Evolutionary conservation across 2,329 filamentous ascomycete genomes (phyloP).

Genomic region (Alternaria conjuncta): DNA sequence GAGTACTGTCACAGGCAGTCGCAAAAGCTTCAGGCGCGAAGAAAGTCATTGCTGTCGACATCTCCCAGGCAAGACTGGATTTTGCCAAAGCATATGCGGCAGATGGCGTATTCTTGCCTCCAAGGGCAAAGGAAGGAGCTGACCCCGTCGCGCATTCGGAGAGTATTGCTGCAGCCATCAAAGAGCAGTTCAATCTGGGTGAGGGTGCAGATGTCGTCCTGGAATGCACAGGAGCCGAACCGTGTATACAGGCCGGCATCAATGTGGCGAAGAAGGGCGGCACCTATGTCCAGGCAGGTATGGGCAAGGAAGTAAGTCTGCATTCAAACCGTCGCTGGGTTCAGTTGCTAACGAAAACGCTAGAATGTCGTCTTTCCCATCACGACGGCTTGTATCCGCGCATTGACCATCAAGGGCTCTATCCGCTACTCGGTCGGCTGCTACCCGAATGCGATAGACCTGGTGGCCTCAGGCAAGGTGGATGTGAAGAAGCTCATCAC

Average conservation of each 20-base stretch:
- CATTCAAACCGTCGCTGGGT: background rate
- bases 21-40: constrained; percentile 27
- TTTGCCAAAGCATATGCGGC: constrained; percentile 31
- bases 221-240: constrained; percentile 29
- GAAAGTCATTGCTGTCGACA: constrained; percentile 28
- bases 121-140: background rate
- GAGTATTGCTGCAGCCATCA: background rate
- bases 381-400: constrained; percentile 54
- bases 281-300: constrained; percentile 31
- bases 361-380: background rate
- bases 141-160: background rate
- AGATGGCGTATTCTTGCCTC: constrained; percentile 13
- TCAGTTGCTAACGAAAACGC: background rate
- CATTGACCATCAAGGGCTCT: constrained; percentile 57
- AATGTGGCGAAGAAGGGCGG: constrained; percentile 23
- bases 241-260: constrained; percentile 27
- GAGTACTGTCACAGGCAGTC: constrained; percentile 31
- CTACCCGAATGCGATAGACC: constrained; percentile 57
- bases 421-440: constrained; percentile 60
- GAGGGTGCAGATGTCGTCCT: constrained; percentile 31
- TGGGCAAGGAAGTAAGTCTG: constrained; percentile 41
- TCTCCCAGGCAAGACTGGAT: constrained; percentile 22
- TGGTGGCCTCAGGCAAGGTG: constrained; percentile 59
- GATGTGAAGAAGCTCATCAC: constrained; percentile 51
- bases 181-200: constrained; percentile 17